Conservation (phyloP, 169 alveolate species). For the Cryptosporidium viatorum region DNA sequence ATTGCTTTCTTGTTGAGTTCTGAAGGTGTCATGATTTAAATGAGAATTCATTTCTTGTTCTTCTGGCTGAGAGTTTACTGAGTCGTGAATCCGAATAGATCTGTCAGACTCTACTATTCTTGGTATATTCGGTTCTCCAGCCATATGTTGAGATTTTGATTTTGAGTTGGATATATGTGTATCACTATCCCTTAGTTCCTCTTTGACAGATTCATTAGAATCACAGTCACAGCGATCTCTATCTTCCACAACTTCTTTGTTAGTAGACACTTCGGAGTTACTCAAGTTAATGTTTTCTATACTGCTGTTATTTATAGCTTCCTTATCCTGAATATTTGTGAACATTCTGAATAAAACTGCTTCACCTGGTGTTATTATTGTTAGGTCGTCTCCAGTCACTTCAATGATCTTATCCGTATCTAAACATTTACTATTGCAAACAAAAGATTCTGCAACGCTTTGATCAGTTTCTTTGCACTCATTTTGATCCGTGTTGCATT, state of each 20-base stretch:
- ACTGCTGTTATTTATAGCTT: neutral
- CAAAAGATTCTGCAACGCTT: neutral
- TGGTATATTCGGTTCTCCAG: neutral
- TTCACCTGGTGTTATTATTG: slow-evolving; percentile 72
- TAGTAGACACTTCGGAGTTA: slow-evolving; percentile 28
- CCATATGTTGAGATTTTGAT: neutral
- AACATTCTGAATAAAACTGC: slow-evolving; percentile 70
- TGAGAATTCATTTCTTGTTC: neutral
- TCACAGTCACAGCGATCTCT: neutral
- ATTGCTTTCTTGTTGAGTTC: neutral
- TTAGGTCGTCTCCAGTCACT: slow-evolving; percentile 58
- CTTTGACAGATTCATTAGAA: neutral
- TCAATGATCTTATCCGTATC: slow-evolving; percentile 61
- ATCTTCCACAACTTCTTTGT: slow-evolving; percentile 19
- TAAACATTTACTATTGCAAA: slow-evolving; percentile 4
- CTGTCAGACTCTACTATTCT: neutral
- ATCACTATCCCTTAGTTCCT: neutral
- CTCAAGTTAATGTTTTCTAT: neutral
- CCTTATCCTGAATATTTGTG: slow-evolving; percentile 65
- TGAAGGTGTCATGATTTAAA: neutral
- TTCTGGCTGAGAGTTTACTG: neutral
- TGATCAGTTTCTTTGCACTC: neutral
- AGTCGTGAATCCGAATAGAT: neutral
- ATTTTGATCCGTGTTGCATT: neutral
- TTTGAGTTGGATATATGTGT: neutral